A percentile compares a stretch with the other conserved stretches of the same genome.
Conservation (phyloP, 208 protist genomes). For the Trypanosoma congolense region DNA sequence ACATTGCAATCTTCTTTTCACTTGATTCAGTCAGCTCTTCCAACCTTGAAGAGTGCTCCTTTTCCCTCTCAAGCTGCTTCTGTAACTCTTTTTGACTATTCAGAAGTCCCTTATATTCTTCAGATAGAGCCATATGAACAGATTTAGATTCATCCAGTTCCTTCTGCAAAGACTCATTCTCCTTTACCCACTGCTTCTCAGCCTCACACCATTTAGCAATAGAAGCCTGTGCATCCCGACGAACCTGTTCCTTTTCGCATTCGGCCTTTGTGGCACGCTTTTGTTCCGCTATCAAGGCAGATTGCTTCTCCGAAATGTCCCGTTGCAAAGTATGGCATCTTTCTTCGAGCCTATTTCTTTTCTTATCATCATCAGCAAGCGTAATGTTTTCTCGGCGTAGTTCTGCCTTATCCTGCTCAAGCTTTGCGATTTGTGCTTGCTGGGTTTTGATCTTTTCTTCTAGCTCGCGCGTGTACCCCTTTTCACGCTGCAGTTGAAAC, state of each 20-base stretch:
- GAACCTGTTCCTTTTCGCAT: constrained; percentile 61
- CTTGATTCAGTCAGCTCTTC: constrained; percentile 16
- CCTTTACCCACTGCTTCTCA: constrained; percentile 67
- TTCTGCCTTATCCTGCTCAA: constrained; percentile 82
- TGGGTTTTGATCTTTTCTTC: constrained; percentile 61
- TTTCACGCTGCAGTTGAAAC: constrained; percentile 76
- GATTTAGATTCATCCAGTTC: constrained; percentile 23
- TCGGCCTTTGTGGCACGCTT: constrained; percentile 29
- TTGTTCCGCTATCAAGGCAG: constrained; percentile 36
- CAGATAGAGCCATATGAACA: constrained; percentile 10
- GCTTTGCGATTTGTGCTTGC: constrained; percentile 56
- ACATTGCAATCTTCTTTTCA: constrained; percentile 33
- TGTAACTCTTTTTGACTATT: constrained; percentile 18
- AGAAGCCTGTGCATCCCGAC: constrained; percentile 52
- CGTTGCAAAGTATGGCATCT: constrained; percentile 55
- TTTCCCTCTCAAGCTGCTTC: constrained; percentile 31
- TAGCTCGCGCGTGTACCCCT: constrained; percentile 52
- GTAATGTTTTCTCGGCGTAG: constrained; percentile 65
- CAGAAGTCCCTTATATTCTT: constrained; percentile 13
- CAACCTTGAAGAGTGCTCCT: constrained; percentile 29
- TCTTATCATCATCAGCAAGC: constrained; percentile 59
- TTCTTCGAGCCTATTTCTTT: constrained; percentile 56
- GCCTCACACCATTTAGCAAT: constrained; percentile 73
- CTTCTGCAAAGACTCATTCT: constrained; percentile 50
- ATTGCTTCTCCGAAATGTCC: constrained; percentile 56